Conservation (phyloP, 2,329 filamentous ascomycete genomes). For the Geoglossum cookeanum region DNA sequence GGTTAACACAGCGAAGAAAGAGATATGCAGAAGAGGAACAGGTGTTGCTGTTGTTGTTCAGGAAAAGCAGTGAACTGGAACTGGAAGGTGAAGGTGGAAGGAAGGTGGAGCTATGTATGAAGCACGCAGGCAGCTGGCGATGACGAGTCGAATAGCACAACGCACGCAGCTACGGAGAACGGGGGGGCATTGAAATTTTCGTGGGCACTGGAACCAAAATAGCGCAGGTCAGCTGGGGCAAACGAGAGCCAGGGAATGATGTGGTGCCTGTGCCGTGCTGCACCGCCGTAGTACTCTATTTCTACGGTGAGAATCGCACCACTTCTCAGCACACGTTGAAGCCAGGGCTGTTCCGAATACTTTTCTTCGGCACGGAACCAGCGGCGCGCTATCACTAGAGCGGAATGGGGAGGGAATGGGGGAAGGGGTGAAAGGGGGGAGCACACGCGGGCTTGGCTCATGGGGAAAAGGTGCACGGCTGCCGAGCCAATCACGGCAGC, state of each 20-base stretch:
- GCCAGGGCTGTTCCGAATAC: not conserved
- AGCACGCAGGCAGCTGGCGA: not conserved
- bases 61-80: not conserved
- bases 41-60: not conserved
- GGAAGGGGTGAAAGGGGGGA: too few relatives aligned
- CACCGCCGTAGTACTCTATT: too few relatives aligned
- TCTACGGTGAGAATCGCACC: too few relatives aligned
- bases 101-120: conserved; percentile 8
- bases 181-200: not conserved
- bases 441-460: too few relatives aligned
- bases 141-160: conserved; percentile 4
- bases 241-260: not conserved
- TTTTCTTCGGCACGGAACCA: not conserved
- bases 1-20: not conserved
- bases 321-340: too few relatives aligned
- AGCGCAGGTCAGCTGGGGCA: not conserved
- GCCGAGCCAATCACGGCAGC: too few relatives aligned
- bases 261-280: not conserved
- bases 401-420: not conserved
- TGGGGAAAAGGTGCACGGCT: too few relatives aligned
- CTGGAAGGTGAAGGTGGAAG: conserved; percentile 1
- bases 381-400: not conserved
- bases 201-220: not conserved
- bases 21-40: not conserved
- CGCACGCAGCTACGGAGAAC: too few relatives aligned